Conservation (phyloP, 2,329 filamentous ascomycete species). For the Colletotrichum sp. region DNA sequence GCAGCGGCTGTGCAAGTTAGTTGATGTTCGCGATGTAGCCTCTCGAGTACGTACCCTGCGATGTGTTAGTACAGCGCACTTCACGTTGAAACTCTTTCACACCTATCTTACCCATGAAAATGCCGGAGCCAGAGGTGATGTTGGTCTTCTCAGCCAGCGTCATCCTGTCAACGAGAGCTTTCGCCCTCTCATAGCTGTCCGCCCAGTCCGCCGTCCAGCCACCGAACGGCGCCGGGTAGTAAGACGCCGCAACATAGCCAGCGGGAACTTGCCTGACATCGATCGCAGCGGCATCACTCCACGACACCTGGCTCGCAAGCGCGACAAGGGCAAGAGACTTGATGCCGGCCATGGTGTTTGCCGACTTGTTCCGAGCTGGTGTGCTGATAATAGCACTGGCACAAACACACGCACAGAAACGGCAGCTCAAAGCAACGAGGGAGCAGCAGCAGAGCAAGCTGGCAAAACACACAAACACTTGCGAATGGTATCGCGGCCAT, state of each 20-base stretch:
- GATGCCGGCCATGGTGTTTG: not conserved
- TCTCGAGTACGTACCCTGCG: slow-evolving; percentile 24
- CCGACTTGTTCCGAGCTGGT: not conserved
- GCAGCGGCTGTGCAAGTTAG: slow-evolving; percentile 56
- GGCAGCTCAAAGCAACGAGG: not conserved
- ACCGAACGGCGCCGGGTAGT: slow-evolving; percentile 75
- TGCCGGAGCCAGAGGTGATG: slow-evolving; percentile 73
- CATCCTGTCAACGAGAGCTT: slow-evolving; percentile 73
- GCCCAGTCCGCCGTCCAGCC: slow-evolving; percentile 75
- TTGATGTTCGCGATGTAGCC: not conserved
- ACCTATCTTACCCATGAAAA: slow-evolving; percentile 66
- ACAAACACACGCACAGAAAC: not conserved
- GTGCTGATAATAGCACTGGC: not conserved
- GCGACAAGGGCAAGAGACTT: slow-evolving; percentile 9
- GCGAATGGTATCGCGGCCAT: not conserved
- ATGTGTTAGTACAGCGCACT: slow-evolving; percentile 5
- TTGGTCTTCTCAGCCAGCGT: slow-evolving; percentile 84
- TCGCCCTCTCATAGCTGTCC: slow-evolving; percentile 73
- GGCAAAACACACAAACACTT: not conserved
- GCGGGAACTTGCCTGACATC: slow-evolving; percentile 12
- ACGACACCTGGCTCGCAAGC: slow-evolving; percentile 3
- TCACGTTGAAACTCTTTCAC: not conserved
- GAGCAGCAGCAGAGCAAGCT: not conserved
- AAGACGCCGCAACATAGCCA: slow-evolving; percentile 57
- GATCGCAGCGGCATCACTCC: slow-evolving; percentile 1